These are phyloP conservation scores for Smallanthus sonchifolius DNA, from an alignment of 129 eudicot species.

Conservation along the genomic window DNA sequence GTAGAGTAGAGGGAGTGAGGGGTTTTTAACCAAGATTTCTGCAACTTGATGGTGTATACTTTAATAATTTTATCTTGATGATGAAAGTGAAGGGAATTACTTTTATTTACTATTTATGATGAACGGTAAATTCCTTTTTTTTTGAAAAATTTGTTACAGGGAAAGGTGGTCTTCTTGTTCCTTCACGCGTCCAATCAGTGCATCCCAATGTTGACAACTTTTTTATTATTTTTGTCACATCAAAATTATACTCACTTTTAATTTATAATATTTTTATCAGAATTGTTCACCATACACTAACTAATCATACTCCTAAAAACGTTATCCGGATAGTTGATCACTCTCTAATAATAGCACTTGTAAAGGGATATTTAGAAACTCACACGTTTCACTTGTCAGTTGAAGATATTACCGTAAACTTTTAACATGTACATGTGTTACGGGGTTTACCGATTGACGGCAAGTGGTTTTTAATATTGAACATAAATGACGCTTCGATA, in stretches of 20 bases:
- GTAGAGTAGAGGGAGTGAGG: conserved; percentile 7
- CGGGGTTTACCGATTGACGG: too few species aligned
- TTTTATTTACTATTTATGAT: conserved; percentile 8
- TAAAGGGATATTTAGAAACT: too few species aligned
- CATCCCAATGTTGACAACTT: background rate
- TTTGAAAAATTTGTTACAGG: conserved; percentile 11
- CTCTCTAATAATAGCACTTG: too few species aligned
- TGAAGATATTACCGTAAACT: too few species aligned
- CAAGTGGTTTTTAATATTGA: too few species aligned
- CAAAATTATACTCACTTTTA: background rate
- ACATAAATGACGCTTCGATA: too few species aligned
- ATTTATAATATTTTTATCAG: too few species aligned
- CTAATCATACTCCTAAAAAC: too few species aligned
- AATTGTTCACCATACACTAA: too few species aligned
- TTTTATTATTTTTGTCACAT: background rate
- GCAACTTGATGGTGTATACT: conserved; percentile 9
- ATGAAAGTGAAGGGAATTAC: conserved; percentile 11
- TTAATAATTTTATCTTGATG: conserved; percentile 16
- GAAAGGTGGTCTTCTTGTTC: conserved; percentile 19
- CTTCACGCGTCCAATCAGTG: conserved; percentile 16
- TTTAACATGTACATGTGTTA: too few species aligned
- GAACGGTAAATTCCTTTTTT: conserved; percentile 27
- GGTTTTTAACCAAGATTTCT: conserved; percentile 32
- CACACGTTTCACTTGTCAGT: too few species aligned
- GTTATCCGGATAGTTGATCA: too few species aligned